Percentiles rank a stretch among this genome's conserved stretches.
Evolutionary conservation across 306 rosid species (phyloP).

Genomic region (Prunus fruticosa): DNA sequence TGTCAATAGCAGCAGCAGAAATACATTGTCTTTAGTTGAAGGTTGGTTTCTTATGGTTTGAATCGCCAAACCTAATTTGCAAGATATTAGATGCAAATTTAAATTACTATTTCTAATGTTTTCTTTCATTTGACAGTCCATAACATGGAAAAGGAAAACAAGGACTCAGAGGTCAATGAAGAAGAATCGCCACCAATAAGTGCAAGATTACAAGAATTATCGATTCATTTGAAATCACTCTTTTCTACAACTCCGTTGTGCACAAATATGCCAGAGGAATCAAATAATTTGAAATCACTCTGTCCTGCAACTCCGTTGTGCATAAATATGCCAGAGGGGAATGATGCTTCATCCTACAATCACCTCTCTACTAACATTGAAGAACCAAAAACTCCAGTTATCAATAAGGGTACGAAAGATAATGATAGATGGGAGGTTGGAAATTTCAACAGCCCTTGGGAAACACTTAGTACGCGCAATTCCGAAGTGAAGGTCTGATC

Average conservation of each 20-base stretch:
- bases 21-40: slow-evolving; percentile 26
- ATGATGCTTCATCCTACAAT: slow-evolving; percentile 25
- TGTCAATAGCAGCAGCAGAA: slow-evolving; percentile 10
- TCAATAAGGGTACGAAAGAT: slow-evolving; percentile 22
- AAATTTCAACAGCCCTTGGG: slow-evolving; percentile 69
- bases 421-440: slow-evolving; percentile 33
- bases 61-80: slow-evolving; percentile 4
- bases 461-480: slow-evolving; percentile 38
- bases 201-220: slow-evolving; percentile 55
- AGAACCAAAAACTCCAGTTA: slow-evolving; percentile 66
- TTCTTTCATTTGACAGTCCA: slow-evolving; percentile 36
- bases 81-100: slow-evolving; percentile 6
- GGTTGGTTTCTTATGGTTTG: slow-evolving; percentile 37
- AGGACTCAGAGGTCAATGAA: slow-evolving; percentile 15
- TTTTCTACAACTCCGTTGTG: slow-evolving; percentile 42
- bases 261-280: slow-evolving; percentile 24
- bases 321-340: slow-evolving; percentile 26
- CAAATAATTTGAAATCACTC: slow-evolving; percentile 40
- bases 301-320: slow-evolving; percentile 42
- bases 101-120: neutral
- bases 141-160: slow-evolving; percentile 43
- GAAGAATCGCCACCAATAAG: slow-evolving; percentile 72
- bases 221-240: slow-evolving; percentile 45
- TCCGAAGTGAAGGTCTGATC: slow-evolving; percentile 69
- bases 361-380: slow-evolving; percentile 27